These are phyloP conservation scores for Clitoria ternatea DNA, from an alignment of 306 rosid species.

Conservation along the genomic window DNA sequence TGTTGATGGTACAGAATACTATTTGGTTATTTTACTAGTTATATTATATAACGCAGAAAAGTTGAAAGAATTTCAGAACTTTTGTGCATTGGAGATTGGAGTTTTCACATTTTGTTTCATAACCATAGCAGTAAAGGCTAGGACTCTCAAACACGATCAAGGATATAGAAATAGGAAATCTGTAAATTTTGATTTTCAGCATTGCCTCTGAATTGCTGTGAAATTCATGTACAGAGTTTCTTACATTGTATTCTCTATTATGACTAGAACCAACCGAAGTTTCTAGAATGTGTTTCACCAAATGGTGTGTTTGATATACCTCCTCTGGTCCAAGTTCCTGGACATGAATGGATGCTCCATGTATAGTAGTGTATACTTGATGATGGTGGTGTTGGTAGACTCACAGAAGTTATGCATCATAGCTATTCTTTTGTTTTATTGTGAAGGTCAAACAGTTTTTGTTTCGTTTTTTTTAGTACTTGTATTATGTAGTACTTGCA, in stretches of 20 bases:
- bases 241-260: neutral
- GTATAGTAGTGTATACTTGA: neutral
- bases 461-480: neutral
- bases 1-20: constrained; percentile 13
- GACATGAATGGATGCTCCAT: neutral
- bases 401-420: neutral
- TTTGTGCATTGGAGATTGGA: constrained; percentile 18
- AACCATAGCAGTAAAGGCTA: constrained; percentile 17
- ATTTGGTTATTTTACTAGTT: neutral
- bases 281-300: constrained; percentile 10
- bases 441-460: neutral
- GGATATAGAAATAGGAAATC: constrained; percentile 18
- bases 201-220: constrained; percentile 7
- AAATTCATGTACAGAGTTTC: constrained; percentile 21
- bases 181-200: constrained; percentile 5
- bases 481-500: too few species aligned
- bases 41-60: constrained; percentile 10
- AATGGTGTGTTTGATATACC: neutral
- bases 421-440: too few species aligned
- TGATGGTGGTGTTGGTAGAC: neutral
- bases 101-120: constrained; percentile 11
- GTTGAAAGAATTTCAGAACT: constrained; percentile 12
- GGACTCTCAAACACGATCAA: neutral
- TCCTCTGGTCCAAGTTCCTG: neutral
- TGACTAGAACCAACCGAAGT: neutral